phyloP scores from a whole-genome alignment of 257 asterid species.

The Solanum sparsipilum region DNA sequence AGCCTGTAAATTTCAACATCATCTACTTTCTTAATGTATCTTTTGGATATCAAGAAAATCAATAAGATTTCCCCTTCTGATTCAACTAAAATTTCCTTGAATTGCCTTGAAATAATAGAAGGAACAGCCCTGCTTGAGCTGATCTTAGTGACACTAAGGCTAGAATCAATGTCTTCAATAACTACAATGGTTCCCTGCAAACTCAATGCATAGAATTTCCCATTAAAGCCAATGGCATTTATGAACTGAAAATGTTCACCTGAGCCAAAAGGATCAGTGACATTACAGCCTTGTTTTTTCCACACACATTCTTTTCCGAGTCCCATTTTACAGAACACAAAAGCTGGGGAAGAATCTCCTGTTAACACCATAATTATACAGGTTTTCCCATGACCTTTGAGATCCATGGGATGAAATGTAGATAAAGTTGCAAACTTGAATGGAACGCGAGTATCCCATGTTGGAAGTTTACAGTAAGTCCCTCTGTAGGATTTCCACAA shows the following conservation, averaged over 20 bases:
- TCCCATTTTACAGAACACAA: background rate
- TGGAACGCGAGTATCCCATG: background rate
- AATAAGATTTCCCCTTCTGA: conserved; percentile 19
- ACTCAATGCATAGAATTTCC: conserved; percentile 11
- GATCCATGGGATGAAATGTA: background rate
- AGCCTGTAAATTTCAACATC: conserved; percentile 24
- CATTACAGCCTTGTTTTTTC: background rate
- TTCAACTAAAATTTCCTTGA: conserved; percentile 20
- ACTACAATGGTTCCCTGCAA: conserved; percentile 8
- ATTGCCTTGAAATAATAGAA: background rate
- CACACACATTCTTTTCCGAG: background rate
- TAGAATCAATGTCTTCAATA: conserved; percentile 5
- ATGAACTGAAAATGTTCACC: conserved; percentile 1
- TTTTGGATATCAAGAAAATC: conserved; percentile 16
- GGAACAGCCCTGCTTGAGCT: conserved; percentile 18
- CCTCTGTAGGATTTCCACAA: background rate
- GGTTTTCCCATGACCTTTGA: background rate
- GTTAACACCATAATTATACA: background rate
- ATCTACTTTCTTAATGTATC: conserved; percentile 5
- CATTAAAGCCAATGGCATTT: conserved; percentile 2
- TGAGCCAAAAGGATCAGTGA: conserved; percentile 2
- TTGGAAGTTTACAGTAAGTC: background rate
- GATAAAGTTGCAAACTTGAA: conserved; percentile 2
- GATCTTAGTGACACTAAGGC: background rate
- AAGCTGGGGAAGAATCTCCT: conserved; percentile 3